Conservation (phyloP, 2,329 filamentous ascomycete species). For the Geosmithia putterillii region DNA sequence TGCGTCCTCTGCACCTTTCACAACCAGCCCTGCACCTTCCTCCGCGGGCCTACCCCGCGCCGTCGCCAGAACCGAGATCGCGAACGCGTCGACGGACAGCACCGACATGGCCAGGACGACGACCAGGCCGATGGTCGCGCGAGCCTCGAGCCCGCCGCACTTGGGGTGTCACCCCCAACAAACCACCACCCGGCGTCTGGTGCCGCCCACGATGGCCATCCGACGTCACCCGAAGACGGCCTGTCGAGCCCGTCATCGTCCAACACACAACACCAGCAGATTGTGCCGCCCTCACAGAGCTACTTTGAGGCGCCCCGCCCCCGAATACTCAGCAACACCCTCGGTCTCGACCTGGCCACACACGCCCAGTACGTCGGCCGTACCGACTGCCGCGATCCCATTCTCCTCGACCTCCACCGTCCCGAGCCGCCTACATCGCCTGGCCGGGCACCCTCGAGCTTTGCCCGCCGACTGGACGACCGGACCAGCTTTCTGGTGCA, state of each 20-base stretch:
- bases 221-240: not conserved
- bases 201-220: not conserved
- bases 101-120: constrained; percentile 6
- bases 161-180: not conserved
- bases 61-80: constrained; percentile 35
- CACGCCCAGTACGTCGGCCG: constrained; percentile 77
- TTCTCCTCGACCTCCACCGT: constrained; percentile 67
- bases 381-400: constrained; percentile 73
- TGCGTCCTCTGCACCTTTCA: constrained; percentile 71
- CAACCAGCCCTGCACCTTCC: constrained; percentile 68
- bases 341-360: constrained; percentile 66
- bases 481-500: constrained; percentile 71
- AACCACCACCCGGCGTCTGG: constrained; percentile 40
- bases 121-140: constrained; percentile 17
- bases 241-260: not conserved
- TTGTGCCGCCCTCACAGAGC: constrained; percentile 59
- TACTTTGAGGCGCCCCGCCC: constrained; percentile 52
- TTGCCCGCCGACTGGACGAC: constrained; percentile 64
- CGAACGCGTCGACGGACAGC: not conserved
- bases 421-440: constrained; percentile 70
- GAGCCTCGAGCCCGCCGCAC: not conserved
- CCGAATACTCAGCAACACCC: constrained; percentile 48
- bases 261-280: constrained; percentile 30
- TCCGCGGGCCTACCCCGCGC: constrained; percentile 61
- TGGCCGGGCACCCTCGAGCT: constrained; percentile 56